A percentile compares a stretch with the other conserved stretches of the same genome.
Evolutionary conservation across 2,329 filamentous ascomycete species (phyloP).

Genomic region (Alternaria alternata): DNA sequence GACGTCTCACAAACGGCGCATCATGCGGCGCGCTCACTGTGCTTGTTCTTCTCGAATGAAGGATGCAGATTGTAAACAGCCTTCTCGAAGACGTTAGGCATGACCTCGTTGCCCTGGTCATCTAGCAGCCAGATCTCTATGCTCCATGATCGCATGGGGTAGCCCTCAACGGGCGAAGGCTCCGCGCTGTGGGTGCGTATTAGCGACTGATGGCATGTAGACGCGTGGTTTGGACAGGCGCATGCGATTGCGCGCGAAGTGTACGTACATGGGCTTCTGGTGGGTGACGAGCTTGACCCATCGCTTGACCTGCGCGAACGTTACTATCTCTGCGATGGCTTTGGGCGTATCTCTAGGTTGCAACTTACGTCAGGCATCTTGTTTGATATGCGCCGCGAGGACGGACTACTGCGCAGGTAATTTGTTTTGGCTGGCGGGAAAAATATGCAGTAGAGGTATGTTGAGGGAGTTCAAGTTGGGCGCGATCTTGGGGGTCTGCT

Average conservation of each 20-base stretch:
- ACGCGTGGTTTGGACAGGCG: constrained; percentile 20
- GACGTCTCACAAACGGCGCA: background rate
- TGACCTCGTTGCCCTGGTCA: constrained; percentile 82
- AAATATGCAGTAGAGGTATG: background rate
- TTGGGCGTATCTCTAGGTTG: background rate
- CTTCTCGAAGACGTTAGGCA: constrained; percentile 88
- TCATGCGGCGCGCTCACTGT: constrained; percentile 65
- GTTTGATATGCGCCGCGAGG: constrained; percentile 19
- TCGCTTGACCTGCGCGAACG: constrained; percentile 71
- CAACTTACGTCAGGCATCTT: constrained; percentile 58
- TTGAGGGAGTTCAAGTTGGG: background rate
- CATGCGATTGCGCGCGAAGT: constrained; percentile 23
- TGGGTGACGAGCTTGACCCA: constrained; percentile 92
- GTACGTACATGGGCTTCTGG: constrained; percentile 83
- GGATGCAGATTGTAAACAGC: constrained; percentile 93
- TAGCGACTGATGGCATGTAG: constrained; percentile 19
- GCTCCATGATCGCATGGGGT: constrained; percentile 92
- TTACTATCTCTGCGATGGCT: constrained; percentile 19
- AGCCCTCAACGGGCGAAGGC: constrained; percentile 82
- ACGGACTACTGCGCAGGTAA: background rate
- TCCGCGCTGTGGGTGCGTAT: constrained; percentile 69
- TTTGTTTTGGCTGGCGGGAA: background rate
- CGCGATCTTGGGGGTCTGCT: constrained; percentile 1
- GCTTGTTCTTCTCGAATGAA: constrained; percentile 85
- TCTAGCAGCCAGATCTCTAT: constrained; percentile 86